These are phyloP conservation scores for Hippophae tibetana DNA, from an alignment of 306 rosid species.

Conservation along the genomic window DNA sequence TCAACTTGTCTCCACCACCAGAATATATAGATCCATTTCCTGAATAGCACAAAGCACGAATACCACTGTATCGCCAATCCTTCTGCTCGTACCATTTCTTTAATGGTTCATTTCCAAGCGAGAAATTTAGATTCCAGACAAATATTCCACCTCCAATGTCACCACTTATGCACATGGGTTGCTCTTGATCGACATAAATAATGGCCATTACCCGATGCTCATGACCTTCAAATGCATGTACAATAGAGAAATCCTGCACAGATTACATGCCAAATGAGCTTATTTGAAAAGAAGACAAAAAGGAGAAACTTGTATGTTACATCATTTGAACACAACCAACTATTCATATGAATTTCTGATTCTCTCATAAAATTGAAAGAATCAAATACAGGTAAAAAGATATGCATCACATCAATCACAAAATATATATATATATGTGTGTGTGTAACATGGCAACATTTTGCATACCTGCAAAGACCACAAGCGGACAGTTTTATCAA, in stretches of 20 bases:
- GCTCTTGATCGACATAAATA: slow-evolving; percentile 55
- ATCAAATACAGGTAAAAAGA: not conserved
- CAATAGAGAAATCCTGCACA: slow-evolving; percentile 71
- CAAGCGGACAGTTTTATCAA: slow-evolving; percentile 68
- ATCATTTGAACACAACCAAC: not conserved
- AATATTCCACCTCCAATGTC: slow-evolving; percentile 80
- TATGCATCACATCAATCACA: slow-evolving; percentile 5
- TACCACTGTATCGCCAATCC: slow-evolving; percentile 97
- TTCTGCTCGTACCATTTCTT: slow-evolving; percentile 68
- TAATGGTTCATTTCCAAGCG: slow-evolving; percentile 55
- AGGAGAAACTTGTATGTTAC: not conserved
- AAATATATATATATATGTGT: not conserved
- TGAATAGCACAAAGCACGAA: slow-evolving; percentile 61
- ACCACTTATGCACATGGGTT: slow-evolving; percentile 75
- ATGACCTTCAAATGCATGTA: slow-evolving; percentile 79
- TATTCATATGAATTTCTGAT: too few species aligned
- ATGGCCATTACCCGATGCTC: slow-evolving; percentile 74
- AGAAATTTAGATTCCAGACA: slow-evolving; percentile 50
- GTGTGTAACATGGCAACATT: slow-evolving; percentile 10
- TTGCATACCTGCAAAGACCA: slow-evolving; percentile 85
- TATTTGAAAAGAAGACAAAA: slow-evolving; percentile 6
- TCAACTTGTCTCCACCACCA: slow-evolving; percentile 82
- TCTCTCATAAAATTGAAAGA: too few species aligned
- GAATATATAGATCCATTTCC: slow-evolving; percentile 50
- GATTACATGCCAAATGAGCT: slow-evolving; percentile 15